Percentiles rank a stretch among this genome's conserved stretches.
These are phyloP conservation scores for Guadua angustifolia DNA, from an alignment of 176 grass and related monocot species.

Conservation along the genomic window DNA sequence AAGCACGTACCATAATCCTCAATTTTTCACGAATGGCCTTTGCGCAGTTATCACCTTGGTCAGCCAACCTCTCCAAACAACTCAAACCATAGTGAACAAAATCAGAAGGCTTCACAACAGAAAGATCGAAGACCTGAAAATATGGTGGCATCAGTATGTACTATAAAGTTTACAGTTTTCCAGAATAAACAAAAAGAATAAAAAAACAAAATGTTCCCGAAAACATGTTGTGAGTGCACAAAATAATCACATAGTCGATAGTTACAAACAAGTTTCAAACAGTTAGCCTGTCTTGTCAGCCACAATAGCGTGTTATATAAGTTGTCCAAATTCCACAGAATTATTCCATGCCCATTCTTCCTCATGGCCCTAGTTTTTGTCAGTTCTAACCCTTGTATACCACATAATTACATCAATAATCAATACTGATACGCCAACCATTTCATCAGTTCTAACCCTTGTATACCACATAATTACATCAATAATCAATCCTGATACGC, in stretches of 20 bases:
- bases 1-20: slow-evolving; percentile 88
- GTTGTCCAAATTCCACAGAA: slow-evolving; percentile 7
- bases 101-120: slow-evolving; percentile 74
- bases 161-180: not conserved
- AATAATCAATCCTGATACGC: not conserved
- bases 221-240: slow-evolving; percentile 3
- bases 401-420: not conserved
- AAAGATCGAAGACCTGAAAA: slow-evolving; percentile 91
- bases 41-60: slow-evolving; percentile 72
- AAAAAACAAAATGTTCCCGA: not conserved
- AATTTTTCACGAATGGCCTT: slow-evolving; percentile 68
- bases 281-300: not conserved
- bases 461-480: not conserved
- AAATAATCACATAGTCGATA: not conserved
- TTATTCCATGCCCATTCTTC: not conserved
- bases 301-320: not conserved
- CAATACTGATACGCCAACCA: not conserved
- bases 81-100: slow-evolving; percentile 86
- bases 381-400: not conserved
- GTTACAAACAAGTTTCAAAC: not conserved
- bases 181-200: slow-evolving; percentile 15
- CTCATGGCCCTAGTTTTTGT: not conserved
- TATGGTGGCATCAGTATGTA: slow-evolving; percentile 10
- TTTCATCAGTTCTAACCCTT: not conserved
- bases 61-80: slow-evolving; percentile 89